Percentiles rank a stretch among this genome's conserved stretches.
These are phyloP conservation scores for Fraxinus albicans DNA, from an alignment of 305 asterid species.

Conservation along the genomic window DNA sequence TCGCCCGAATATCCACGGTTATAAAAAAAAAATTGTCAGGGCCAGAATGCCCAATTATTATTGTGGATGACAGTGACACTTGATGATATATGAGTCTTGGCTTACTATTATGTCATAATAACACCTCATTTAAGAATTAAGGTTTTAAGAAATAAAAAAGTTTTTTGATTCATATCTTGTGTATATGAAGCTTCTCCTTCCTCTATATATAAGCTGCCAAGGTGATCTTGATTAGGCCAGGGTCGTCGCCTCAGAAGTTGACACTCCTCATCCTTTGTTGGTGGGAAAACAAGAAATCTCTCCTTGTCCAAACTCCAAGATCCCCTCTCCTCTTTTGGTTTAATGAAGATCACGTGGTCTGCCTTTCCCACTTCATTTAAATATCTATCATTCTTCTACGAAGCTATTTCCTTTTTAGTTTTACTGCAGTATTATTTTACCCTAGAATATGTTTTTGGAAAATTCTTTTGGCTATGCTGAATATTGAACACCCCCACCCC, in stretches of 20 bases:
- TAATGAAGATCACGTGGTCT: neutral
- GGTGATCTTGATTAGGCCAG: neutral
- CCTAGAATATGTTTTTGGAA: neutral
- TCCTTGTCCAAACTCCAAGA: neutral
- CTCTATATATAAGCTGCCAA: neutral
- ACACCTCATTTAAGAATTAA: neutral
- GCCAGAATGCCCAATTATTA: neutral
- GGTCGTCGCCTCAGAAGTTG: neutral
- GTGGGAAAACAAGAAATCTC: neutral
- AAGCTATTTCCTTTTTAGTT: neutral
- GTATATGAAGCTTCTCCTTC: neutral
- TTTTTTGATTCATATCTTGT: neutral
- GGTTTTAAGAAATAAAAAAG: neutral
- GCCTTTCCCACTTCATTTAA: neutral
- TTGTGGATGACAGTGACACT: neutral
- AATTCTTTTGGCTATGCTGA: neutral
- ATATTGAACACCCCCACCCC: neutral
- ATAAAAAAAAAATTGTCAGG: neutral
- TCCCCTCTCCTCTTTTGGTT: neutral
- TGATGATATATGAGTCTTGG: neutral
- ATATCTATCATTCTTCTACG: neutral
- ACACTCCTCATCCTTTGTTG: neutral
- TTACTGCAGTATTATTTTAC: neutral
- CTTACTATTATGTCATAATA: constrained; percentile 1
- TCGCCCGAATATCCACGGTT: too few relatives aligned